Evolutionary conservation across 441 rosid species (phyloP).

Genomic region (Adansonia gregorii): DNA sequence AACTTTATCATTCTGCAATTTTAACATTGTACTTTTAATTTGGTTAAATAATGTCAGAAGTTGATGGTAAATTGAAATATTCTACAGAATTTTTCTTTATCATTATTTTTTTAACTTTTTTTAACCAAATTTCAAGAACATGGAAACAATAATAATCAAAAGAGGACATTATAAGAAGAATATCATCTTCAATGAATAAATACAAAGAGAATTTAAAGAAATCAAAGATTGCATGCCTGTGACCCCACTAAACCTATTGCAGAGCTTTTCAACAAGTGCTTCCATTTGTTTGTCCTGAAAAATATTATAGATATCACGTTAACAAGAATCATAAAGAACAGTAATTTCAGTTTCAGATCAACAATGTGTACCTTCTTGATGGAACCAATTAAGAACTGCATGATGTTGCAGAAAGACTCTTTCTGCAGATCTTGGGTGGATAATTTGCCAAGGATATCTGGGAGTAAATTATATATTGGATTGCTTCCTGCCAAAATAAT

Average conservation of each 20-base stretch:
- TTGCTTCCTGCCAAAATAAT: constrained; percentile 74
- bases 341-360: constrained; percentile 27
- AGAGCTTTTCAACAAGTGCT: constrained; percentile 95
- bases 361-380: constrained; percentile 73
- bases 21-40: neutral
- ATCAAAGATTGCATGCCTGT: constrained; percentile 57
- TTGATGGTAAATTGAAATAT: neutral
- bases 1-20: constrained; percentile 2
- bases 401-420: constrained; percentile 84
- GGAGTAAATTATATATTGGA: constrained; percentile 93
- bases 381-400: constrained; percentile 97
- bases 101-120: neutral
- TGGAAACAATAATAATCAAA: neutral
- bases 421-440: constrained; percentile 76
- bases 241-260: constrained; percentile 94
- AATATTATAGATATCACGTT: constrained; percentile 26
- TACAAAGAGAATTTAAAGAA: constrained; percentile 19
- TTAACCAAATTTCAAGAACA: constrained; percentile 3
- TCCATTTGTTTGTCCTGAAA: constrained; percentile 98
- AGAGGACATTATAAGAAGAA: constrained; percentile 11
- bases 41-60: neutral
- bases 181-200: constrained; percentile 22
- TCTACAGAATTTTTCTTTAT: constrained; percentile 5
- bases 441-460: constrained; percentile 91
- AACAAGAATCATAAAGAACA: constrained; percentile 7